Evolutionary conservation across 441 rosid species (phyloP), one percentile per base, ranked within the genome.

Genomic region (Pelargonium australe): DNA sequence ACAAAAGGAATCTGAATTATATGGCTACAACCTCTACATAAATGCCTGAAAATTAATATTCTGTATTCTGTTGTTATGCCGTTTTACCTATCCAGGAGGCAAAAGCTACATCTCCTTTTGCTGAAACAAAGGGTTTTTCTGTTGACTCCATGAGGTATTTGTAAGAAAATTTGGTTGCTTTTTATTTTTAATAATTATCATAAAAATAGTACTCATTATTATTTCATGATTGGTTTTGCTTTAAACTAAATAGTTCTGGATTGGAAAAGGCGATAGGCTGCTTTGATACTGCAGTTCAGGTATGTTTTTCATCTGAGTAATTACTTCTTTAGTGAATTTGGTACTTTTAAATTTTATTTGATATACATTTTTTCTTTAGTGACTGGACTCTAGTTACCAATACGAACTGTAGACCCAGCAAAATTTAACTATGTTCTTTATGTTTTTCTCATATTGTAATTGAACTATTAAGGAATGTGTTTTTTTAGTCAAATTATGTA

Each of bases 201-300:
- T n/a, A 2, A 28, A 23, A 25, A 51, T 64, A n/a, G 1, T 14
- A 8, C 49, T 72, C 10, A 49, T 12, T 55, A 5, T 10, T 49
- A 41, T 28, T 64, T 43, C 11, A 1, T 28, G 72, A 16, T 20
- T 66, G 49, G 64, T 73, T 73, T 55, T 20, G 25, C 10, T 5
- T 55, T 55, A 23, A 17, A 55, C 19, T 65, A 69, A 87, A 76
- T 79, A 86, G 77, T 75, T 65, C 76, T 65, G 85, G 82, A 74
- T 77, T 73, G 49, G 92, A 86, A 13, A 85, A 74, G 67, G 85
- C 95, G 13, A 88, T 94, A 72, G 95, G 92, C 72, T 94, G 88
- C 74, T 89, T 86, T 63, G 87, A 85, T 71, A 81, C 87, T n/a
- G 86, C 93, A 0, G 94, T 91, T 70, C 98, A 91, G 91, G 98